Conservation (phyloP, 2,329 filamentous ascomycete species). For the Ophiocordyceps camponoti-rufipedis region DNA sequence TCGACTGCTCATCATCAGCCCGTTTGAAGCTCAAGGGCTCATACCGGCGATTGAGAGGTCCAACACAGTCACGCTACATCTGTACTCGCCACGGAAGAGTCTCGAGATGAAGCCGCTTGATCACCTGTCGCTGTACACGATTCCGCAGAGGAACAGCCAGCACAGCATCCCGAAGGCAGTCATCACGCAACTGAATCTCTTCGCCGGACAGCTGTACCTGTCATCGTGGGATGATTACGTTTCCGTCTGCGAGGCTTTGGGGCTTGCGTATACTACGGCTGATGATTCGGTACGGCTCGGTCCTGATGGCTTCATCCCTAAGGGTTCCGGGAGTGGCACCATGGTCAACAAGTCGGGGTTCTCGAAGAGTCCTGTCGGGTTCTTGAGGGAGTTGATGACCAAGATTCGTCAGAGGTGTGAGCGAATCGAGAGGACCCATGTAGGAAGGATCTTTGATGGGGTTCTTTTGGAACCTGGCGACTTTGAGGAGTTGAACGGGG, state of each 20-base stretch:
- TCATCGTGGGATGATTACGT: constrained; percentile 30
- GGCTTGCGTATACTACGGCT: constrained; percentile 16
- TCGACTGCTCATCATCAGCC: constrained; percentile 36
- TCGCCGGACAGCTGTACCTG: constrained; percentile 47
- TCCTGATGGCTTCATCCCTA: background rate
- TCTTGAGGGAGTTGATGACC: constrained; percentile 14
- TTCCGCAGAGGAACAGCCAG: background rate
- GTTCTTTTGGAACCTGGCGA: background rate
- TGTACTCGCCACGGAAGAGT: constrained; percentile 17
- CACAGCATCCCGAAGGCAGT: constrained; percentile 6
- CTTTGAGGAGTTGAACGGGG: background rate
- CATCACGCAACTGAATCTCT: constrained; percentile 37
- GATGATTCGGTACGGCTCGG: constrained; percentile 6
- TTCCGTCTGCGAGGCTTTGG: constrained; percentile 28
- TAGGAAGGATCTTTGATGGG: constrained; percentile 12
- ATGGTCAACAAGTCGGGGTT: background rate
- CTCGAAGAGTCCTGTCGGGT: constrained; percentile 12
- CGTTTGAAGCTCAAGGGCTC: constrained; percentile 32
- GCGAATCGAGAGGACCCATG: constrained; percentile 17
- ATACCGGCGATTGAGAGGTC: constrained; percentile 1
- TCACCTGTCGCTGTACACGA: constrained; percentile 7
- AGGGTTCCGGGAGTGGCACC: background rate
- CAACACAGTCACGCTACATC: constrained; percentile 20
- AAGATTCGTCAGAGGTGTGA: constrained; percentile 14
- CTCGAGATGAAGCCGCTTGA: constrained; percentile 1